Evolutionary conservation across 345 rosid species (phyloP).

Genomic region (Cardamine occulta): DNA sequence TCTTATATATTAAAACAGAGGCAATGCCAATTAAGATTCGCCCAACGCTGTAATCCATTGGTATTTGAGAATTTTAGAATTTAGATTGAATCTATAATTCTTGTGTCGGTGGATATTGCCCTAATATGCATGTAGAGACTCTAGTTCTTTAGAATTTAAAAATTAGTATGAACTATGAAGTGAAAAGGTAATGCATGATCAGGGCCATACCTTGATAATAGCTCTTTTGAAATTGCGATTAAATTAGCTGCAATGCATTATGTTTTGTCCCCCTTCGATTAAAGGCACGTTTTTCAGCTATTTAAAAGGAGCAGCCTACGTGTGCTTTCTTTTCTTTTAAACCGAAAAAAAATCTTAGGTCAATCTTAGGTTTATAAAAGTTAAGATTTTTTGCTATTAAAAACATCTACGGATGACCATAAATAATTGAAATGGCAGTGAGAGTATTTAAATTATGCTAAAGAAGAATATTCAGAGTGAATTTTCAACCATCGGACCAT

Average conservation of each 20-base stretch:
- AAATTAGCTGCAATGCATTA: neutral
- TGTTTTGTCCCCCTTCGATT: neutral
- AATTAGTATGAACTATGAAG: neutral
- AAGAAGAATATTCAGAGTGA: neutral
- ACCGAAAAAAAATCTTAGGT: too few relatives aligned
- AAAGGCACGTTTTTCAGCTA: neutral
- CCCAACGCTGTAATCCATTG: neutral
- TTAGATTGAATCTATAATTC: neutral
- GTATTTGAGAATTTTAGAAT: neutral
- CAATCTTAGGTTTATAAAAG: too few relatives aligned
- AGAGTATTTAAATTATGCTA: too few relatives aligned
- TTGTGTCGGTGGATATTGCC: neutral
- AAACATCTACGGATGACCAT: too few relatives aligned
- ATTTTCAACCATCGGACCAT: too few relatives aligned
- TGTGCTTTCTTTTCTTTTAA: too few relatives aligned
- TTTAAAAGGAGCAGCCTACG: neutral
- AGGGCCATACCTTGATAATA: neutral
- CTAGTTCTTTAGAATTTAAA: neutral
- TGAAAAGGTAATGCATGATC: neutral
- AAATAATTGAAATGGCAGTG: neutral
- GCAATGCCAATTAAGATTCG: constrained; percentile 12
- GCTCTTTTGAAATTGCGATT: neutral
- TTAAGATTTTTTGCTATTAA: too few relatives aligned
- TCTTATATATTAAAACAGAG: too few relatives aligned
- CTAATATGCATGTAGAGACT: neutral